Evolutionary conservation across 2,329 filamentous ascomycete species (phyloP), one percentile per base, ranked within the genome.

Genomic region (Geosmithia morbida): DNA sequence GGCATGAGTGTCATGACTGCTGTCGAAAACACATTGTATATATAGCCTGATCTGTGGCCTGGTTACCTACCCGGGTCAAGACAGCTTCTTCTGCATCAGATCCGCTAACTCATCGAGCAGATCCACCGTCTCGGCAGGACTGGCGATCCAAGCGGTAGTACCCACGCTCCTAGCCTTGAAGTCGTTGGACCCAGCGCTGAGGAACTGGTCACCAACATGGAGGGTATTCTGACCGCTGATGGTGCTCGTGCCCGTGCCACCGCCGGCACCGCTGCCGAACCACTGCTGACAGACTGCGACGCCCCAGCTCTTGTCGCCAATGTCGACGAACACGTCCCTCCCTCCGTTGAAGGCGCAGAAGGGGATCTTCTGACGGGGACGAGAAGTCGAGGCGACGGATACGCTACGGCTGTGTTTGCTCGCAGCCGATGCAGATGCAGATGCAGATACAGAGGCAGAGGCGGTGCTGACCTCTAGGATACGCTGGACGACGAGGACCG

Each of bases 331-430:
- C 41, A 97, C 88, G 62, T 98, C 92, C 51, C 92, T 90, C 11
- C 92, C 92, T 47, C 90, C 92, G 63, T 98, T 98, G 71, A 98
- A 98, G 19, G 92, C 92, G 61, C 92, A 98, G 60, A 97, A 98
- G 0, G 92, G 92, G 30, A 98, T 68, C 20, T 60, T 54, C 33
- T 37, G 10, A 26, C 22, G 22, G 58, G 56, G 22, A 56, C 49
- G 2, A 26, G 20, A 48, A 50, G 56, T 26, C 47, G 52, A 51
- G 50, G 51, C 54, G 48, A 55, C 54, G 55, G 49, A 41, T 46
- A 54, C 50, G 50, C 48, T 42, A 51, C 53, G 48, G 49, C 48
- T 18, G 48, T 26, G 22, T 26, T 44, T 20, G 52, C 50, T 33
- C 54, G 29, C 30, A 37, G 26, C 7, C 3, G n/a, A 6, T 10